Conservation (phyloP, 192 early-diverging fungal species). For the Coemansia sp. region DNA sequence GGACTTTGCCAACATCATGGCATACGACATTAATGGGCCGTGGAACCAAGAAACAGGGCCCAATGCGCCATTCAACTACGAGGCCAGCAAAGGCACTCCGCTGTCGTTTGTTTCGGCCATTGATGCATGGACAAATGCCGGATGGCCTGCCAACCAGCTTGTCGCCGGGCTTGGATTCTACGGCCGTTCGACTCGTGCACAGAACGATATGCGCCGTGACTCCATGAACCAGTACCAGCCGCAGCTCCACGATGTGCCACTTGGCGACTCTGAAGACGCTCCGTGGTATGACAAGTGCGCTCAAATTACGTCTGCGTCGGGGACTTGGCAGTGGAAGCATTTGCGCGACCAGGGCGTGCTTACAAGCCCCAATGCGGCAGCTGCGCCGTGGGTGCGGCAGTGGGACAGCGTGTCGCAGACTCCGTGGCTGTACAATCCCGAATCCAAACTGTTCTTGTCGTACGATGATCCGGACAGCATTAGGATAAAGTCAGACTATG, state of each 20-base stretch:
- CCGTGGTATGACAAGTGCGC: conserved; percentile 42
- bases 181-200: conserved; percentile 54
- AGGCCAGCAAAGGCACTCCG: conserved; percentile 27
- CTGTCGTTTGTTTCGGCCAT: conserved; percentile 55
- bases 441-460: conserved; percentile 64
- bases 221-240: conserved; percentile 52
- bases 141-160: conserved; percentile 62
- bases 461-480: conserved; percentile 76
- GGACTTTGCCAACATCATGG: conserved; percentile 70
- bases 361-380: conserved; percentile 45
- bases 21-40: conserved; percentile 62
- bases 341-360: conserved; percentile 63
- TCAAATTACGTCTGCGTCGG: conserved; percentile 19
- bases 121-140: conserved; percentile 56
- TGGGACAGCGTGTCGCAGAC: conserved; percentile 64
- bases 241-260: conserved; percentile 34
- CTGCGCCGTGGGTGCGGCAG: conserved; percentile 60
- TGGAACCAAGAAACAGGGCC: conserved; percentile 62
- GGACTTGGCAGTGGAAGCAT: conserved; percentile 67
- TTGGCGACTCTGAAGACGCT: conserved; percentile 59
- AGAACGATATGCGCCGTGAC: conserved; percentile 53
- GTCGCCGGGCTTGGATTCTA: conserved; percentile 64
- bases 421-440: conserved; percentile 59
- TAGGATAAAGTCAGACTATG: conserved; percentile 60
- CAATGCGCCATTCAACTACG: conserved; percentile 59